These are phyloP conservation scores for Adansonia gregorii DNA, from an alignment of 441 rosid species.

Conservation along the genomic window DNA sequence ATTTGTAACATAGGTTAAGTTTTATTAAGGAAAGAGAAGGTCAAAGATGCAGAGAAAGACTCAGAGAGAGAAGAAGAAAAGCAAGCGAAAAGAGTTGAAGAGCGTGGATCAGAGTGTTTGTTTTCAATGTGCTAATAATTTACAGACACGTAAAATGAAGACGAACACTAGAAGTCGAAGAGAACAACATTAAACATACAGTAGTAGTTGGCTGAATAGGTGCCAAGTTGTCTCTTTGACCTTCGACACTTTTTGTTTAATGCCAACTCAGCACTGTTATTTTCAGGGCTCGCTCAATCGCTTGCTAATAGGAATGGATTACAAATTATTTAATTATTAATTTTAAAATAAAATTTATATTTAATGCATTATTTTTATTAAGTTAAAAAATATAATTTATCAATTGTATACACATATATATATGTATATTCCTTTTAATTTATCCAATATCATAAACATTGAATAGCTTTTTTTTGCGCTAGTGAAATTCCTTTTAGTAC, in stretches of 20 bases:
- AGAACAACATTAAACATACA: no score
- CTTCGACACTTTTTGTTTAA: neutral
- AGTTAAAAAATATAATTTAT: no score
- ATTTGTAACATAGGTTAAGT: neutral
- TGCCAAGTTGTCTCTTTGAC: neutral
- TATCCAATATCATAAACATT: no score
- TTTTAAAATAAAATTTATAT: no score
- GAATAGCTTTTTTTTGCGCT: neutral
- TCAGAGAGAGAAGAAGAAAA: neutral
- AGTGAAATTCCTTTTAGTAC: neutral
- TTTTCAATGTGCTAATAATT: conserved; percentile 5
- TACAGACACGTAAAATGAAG: conserved; percentile 15
- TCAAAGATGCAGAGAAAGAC: neutral
- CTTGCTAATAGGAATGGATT: no score
- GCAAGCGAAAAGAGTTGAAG: neutral
- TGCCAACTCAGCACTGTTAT: neutral
- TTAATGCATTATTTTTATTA: neutral
- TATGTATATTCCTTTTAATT: no score
- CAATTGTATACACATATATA: no score
- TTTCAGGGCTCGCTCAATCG: no score
- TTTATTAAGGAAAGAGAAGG: conserved; percentile 9
- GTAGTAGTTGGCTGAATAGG: no score
- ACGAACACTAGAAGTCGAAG: neutral
- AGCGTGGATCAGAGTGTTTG: neutral
- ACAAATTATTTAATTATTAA: no score